These are phyloP conservation scores for Penicillium cataractarum DNA, from an alignment of 495 filamentous ascomycete species.

Conservation along the genomic window DNA sequence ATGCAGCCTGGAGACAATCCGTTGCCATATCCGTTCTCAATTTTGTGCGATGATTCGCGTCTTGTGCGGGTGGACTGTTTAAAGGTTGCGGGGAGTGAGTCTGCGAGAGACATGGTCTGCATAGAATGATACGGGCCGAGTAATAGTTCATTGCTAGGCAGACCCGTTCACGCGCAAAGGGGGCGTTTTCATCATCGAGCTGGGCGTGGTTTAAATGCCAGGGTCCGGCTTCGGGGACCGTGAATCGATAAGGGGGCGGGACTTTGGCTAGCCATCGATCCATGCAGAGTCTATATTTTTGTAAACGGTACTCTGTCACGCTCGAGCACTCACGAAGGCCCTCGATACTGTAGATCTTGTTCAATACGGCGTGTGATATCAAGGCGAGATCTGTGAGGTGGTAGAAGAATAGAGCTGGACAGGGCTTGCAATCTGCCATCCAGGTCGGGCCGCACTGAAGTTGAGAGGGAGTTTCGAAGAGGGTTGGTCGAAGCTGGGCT, in stretches of 20 bases:
- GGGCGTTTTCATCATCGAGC: conserved; percentile 23
- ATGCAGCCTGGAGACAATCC: conserved; percentile 59
- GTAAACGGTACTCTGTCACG: conserved; percentile 56
- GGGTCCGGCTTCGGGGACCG: conserved; percentile 19
- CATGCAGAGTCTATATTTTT: conserved; percentile 45
- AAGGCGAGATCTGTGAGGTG: conserved; percentile 48
- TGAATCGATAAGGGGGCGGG: conserved; percentile 51
- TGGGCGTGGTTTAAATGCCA: conserved; percentile 24
- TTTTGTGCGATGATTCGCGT: conserved; percentile 31
- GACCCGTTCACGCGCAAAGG: conserved; percentile 32
- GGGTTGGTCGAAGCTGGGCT: conserved; percentile 34
- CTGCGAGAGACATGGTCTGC: conserved; percentile 59
- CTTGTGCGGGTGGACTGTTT: neutral
- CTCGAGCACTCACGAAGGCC: conserved; percentile 51
- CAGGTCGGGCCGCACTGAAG: conserved; percentile 17
- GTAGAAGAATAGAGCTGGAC: conserved; percentile 50
- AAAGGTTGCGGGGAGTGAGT: conserved; percentile 4
- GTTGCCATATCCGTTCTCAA: conserved; percentile 55
- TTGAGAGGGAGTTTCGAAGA: conserved; percentile 29
- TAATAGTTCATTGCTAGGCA: conserved; percentile 58
- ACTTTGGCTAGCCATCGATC: conserved; percentile 56
- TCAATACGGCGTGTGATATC: conserved; percentile 56
- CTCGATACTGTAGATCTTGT: conserved; percentile 59
- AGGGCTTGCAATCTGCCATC: conserved; percentile 33
- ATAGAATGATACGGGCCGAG: conserved; percentile 58